Conservation (phyloP, 2,329 filamentous ascomycete genomes). For the Thelonectria discophora region DNA sequence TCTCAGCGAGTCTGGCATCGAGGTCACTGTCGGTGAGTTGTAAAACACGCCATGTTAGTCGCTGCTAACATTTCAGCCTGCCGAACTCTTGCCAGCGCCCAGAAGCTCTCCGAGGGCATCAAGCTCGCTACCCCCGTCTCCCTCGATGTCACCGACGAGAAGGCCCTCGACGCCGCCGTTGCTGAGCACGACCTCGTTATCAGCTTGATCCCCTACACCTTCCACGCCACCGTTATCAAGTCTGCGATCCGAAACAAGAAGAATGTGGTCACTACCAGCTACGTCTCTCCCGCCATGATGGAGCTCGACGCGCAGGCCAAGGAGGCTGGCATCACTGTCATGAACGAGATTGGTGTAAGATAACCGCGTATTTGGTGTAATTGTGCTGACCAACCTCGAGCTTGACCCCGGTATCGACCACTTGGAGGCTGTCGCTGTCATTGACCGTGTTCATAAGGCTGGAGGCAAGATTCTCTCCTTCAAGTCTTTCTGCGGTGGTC, state of each 20-base stretch:
- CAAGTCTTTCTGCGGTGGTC: constrained; percentile 84
- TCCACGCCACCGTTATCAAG: constrained; percentile 90
- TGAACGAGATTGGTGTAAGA: constrained; percentile 86
- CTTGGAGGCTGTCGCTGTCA: constrained; percentile 85
- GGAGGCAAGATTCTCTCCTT: constrained; percentile 89
- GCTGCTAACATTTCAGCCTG: constrained; percentile 66
- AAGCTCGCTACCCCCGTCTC: constrained; percentile 79
- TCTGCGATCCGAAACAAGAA: constrained; percentile 93
- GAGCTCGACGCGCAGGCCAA: constrained; percentile 86
- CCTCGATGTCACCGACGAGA: constrained; percentile 81
- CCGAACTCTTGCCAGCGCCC: constrained; percentile 78
- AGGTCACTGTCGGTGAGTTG: constrained; percentile 69
- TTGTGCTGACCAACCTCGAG: constrained; percentile 6
- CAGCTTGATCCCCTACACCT: constrained; percentile 89
- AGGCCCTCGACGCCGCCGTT: constrained; percentile 82
- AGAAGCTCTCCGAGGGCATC: constrained; percentile 78
- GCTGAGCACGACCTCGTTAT: constrained; percentile 83
- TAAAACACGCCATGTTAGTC: neutral
- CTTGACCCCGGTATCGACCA: constrained; percentile 41
- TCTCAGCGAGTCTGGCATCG: constrained; percentile 66
- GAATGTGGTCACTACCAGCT: constrained; percentile 94
- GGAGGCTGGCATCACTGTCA: constrained; percentile 92
- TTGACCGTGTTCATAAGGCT: constrained; percentile 84
- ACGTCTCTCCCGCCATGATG: constrained; percentile 91
- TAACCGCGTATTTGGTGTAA: neutral